phyloP scores from a whole-genome alignment of 2,329 filamentous ascomycete genomes.

The Raffaelea albimanens region DNA sequence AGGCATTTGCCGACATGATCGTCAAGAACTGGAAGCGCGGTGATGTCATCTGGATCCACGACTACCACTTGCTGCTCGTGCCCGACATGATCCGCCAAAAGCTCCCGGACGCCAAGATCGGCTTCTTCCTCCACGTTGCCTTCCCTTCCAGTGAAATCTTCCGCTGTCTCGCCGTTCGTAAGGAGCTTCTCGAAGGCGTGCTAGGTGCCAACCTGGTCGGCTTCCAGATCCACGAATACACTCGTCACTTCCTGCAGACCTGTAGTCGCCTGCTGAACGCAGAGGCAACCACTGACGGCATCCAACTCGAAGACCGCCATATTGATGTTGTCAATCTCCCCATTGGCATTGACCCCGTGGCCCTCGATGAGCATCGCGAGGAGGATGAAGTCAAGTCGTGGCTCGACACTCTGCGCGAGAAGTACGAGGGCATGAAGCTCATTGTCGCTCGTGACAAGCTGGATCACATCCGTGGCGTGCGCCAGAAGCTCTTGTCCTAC shows the following conservation, averaged over 20 bases:
- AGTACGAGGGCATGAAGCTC: slow-evolving; percentile 79
- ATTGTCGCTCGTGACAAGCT: slow-evolving; percentile 93
- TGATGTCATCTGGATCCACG: slow-evolving; percentile 90
- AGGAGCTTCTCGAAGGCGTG: slow-evolving; percentile 82
- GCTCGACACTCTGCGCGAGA: slow-evolving; percentile 70
- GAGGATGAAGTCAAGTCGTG: slow-evolving; percentile 67
- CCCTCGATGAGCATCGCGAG: slow-evolving; percentile 60
- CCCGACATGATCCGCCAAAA: slow-evolving; percentile 84
- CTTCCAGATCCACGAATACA: slow-evolving; percentile 91
- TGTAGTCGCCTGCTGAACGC: slow-evolving; percentile 87
- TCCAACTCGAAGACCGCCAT: slow-evolving; percentile 87
- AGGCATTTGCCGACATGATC: slow-evolving; percentile 85
- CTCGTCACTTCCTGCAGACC: slow-evolving; percentile 88
- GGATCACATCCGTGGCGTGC: slow-evolving; percentile 82
- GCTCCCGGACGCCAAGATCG: slow-evolving; percentile 86
- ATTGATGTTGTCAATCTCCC: slow-evolving; percentile 78
- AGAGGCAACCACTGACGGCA: slow-evolving; percentile 77
- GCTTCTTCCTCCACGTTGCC: slow-evolving; percentile 89
- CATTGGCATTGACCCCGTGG: slow-evolving; percentile 83
- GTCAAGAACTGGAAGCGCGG: slow-evolving; percentile 87
- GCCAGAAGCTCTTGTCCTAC: slow-evolving; percentile 85
- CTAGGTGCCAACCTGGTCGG: slow-evolving; percentile 86
- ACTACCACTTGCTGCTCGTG: slow-evolving; percentile 87
- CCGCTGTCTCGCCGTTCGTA: slow-evolving; percentile 78
- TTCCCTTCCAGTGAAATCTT: slow-evolving; percentile 97